Percentiles rank a stretch among this genome's conserved stretches.
phyloP scores from a whole-genome alignment of 202 grass and related monocot species.

The Digitaria exilis region DNA sequence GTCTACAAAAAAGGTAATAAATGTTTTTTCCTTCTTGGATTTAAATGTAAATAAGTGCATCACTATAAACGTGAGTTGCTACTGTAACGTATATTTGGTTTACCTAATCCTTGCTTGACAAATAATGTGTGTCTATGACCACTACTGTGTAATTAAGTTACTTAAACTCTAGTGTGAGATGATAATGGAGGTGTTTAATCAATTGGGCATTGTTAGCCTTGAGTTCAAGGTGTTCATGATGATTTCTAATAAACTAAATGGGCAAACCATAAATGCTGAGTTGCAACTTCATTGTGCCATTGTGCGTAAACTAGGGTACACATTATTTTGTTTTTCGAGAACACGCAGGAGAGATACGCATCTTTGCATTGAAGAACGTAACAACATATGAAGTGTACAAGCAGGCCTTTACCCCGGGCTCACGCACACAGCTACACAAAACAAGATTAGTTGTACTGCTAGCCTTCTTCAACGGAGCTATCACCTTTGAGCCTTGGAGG shows the following conservation, averaged over 20 bases:
- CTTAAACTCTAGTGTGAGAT: not conserved
- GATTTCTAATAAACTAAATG: not conserved
- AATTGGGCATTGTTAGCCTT: not conserved
- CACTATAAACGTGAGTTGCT: slow-evolving; percentile 12
- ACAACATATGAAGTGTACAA: too few species aligned
- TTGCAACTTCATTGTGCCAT: not conserved
- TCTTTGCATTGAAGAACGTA: too few species aligned
- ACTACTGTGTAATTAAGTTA: slow-evolving; percentile 4
- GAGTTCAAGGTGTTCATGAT: not conserved
- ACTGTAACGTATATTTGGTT: not conserved
- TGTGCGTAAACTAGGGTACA: not conserved
- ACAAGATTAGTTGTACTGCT: too few species aligned
- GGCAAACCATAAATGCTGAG: not conserved
- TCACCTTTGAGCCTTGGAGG: too few species aligned
- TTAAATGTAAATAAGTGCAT: slow-evolving; percentile 9
- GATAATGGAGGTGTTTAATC: slow-evolving; percentile 3
- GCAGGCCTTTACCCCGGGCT: too few species aligned
- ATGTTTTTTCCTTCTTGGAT: slow-evolving; percentile 20
- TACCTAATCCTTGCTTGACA: slow-evolving; percentile 9
- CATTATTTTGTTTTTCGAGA: too few species aligned
- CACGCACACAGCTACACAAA: too few species aligned
- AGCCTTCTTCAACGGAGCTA: too few species aligned
- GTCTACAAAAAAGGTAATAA: slow-evolving; percentile 78
- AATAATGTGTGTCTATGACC: not conserved
- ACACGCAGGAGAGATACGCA: too few species aligned